These are phyloP conservation scores for Cladobotryum mycophilum DNA, from an alignment of 2,329 filamentous ascomycete species.

Conservation along the genomic window DNA sequence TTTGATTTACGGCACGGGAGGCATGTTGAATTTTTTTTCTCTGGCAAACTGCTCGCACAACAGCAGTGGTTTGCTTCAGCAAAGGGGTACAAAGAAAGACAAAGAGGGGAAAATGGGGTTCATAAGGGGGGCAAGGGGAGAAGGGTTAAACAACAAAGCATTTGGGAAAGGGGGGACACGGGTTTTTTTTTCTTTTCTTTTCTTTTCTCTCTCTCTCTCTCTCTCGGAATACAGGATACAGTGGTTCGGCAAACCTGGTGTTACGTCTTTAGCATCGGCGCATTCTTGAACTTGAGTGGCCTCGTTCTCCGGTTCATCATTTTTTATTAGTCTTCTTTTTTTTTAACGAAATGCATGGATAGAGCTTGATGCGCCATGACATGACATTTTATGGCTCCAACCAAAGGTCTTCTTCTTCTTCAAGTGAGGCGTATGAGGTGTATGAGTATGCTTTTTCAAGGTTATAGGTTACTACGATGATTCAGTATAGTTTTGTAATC, in stretches of 20 bases:
- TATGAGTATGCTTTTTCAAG: not conserved
- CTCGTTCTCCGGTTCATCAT: not conserved
- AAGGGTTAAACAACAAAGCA: too few relatives aligned
- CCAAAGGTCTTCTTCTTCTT: too few relatives aligned
- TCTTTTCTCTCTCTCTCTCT: too few relatives aligned
- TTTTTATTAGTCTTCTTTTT: conserved; percentile 11
- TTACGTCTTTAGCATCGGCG: conserved; percentile 16
- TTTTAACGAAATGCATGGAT: conserved; percentile 20
- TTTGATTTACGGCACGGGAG: too few relatives aligned
- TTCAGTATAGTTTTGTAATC: too few relatives aligned
- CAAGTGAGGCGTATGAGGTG: too few relatives aligned
- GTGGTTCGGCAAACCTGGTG: conserved; percentile 11
- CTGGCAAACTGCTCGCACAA: not conserved
- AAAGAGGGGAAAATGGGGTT: not conserved
- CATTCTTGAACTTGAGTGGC: conserved; percentile 9
- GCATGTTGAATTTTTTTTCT: too few relatives aligned
- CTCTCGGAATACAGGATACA: conserved; percentile 14
- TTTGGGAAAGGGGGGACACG: too few relatives aligned
- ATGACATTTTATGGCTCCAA: conserved; percentile 1
- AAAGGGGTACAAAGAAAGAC: not conserved
- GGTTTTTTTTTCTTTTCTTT: too few relatives aligned
- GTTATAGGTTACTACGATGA: not conserved
- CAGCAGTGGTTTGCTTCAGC: not conserved
- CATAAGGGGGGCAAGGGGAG: not conserved
- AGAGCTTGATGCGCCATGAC: conserved; percentile 17